A percentile compares a stretch with the other conserved stretches of the same genome.
phyloP scores from a whole-genome alignment of 2,329 filamentous ascomycete genomes.

The Venturia oleaginea region DNA sequence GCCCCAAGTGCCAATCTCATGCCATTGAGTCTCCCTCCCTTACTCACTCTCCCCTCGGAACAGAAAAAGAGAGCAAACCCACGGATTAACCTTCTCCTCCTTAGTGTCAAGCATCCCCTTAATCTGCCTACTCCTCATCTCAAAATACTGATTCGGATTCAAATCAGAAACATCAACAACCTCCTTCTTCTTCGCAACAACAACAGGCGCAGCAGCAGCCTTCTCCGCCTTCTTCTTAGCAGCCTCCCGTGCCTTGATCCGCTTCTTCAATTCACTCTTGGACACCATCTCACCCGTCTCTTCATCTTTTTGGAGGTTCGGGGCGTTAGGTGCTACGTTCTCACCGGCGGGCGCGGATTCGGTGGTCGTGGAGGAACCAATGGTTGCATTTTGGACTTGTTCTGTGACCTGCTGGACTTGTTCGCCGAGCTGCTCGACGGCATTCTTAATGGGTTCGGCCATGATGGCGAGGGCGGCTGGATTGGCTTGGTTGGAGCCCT shows the following conservation, averaged over 20 bases:
- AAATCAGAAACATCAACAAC: conserved; percentile 56
- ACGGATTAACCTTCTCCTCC: conserved; percentile 55
- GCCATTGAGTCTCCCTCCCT: background rate
- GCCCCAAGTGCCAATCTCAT: background rate
- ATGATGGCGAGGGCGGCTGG: conserved; percentile 9
- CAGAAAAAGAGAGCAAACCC: background rate
- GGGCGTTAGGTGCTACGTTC: conserved; percentile 12
- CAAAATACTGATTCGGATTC: conserved; percentile 86
- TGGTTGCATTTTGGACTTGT: conserved; percentile 7
- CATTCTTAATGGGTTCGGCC: conserved; percentile 29
- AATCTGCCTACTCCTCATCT: conserved; percentile 80
- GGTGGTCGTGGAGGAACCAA: conserved; percentile 4
- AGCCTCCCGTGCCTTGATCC: conserved; percentile 80
- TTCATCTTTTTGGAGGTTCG: conserved; percentile 77
- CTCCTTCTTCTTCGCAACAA: conserved; percentile 52
- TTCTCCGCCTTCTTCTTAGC: conserved; percentile 86
- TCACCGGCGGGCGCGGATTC: conserved; percentile 16
- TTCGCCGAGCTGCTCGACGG: conserved; percentile 25
- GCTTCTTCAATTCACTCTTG: conserved; percentile 68
- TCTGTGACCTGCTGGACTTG: conserved; percentile 18
- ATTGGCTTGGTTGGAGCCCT: background rate
- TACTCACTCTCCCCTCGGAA: background rate
- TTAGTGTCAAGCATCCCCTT: conserved; percentile 65
- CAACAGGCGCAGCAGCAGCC: conserved; percentile 57
- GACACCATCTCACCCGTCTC: conserved; percentile 76